Base-by-base conservation (phyloP, 2,329 filamentous ascomycete genomes). In the Teratosphaeria pseudoeucalypti region DNA sequence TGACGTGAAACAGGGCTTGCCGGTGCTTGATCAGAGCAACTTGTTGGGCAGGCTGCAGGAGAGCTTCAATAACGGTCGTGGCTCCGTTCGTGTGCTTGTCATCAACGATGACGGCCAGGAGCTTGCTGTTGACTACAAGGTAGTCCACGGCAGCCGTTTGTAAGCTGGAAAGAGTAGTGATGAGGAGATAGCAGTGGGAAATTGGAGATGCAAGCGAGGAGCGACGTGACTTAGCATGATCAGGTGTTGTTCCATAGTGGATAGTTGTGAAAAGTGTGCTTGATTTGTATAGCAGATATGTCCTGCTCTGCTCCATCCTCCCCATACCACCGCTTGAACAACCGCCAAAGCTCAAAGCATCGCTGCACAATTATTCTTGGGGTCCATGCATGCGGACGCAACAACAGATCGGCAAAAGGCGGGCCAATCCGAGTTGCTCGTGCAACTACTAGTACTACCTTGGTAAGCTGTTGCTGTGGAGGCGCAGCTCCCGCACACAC, bases 101-200 rank as follows among this genome's bases (percentile, higher is more conserved):
- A 92, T 99, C 79, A 90, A 86, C 77, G 94, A 99, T 78, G 83
- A 87, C 71, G 92, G 91, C 70, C 86, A 88, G 72, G 94, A 99
- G 85, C 86, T 99, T 73, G 92, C 89, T 70, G 94, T 99, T 69
- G 94, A 99, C 85, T 94, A 95, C 86, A 97, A 96, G 89, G 89
- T 95, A 74, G 89, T 97, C 74, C 94, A 99, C 81, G 84, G 83
- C 68, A 85, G 82, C 66, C 79, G 83, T 70, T 77, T 86, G 78
- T 86, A 85, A 70, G 54, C 54, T 11, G 27, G 12, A 11, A 7
- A 52, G 6, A 32, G 29, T 32, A 5, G 7, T 32, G 29, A 6
- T 32, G 29, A 32, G 29, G 29, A 32, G 7, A 32, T 5, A 32
- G 29, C 29, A 32, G 29, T 19, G 23, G 14, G 23, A 32, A 14